phyloP scores from a whole-genome alignment of 139 green algal genomes.

The Coelastrella sp. region DNA sequence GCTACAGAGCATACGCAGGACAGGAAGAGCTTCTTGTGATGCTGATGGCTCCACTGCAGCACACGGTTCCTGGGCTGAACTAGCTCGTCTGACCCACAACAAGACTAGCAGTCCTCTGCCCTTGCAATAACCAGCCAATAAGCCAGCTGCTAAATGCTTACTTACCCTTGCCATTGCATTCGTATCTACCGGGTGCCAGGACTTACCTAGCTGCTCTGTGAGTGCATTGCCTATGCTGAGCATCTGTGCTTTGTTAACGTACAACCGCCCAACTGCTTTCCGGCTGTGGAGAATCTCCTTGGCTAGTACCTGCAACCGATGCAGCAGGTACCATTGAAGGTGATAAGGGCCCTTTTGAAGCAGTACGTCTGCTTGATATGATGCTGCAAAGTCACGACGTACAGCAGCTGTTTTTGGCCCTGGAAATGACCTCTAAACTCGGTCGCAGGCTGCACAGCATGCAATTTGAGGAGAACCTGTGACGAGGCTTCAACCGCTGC shows the following conservation, averaged over 20 bases:
- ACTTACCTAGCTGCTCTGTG: conserved; percentile 82
- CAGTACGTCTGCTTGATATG: not conserved
- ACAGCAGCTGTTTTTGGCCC: too few relatives aligned
- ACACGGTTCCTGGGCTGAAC: too few relatives aligned
- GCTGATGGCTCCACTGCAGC: not conserved
- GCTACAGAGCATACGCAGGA: conserved; percentile 52
- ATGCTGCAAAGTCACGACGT: not conserved
- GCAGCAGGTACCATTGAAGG: not conserved
- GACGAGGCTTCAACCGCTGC: not conserved
- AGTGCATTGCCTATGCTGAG: conserved; percentile 78
- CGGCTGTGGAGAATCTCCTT: conserved; percentile 82
- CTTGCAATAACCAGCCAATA: not conserved
- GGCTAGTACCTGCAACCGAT: conserved; percentile 70
- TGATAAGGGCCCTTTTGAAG: not conserved
- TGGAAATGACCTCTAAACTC: too few relatives aligned
- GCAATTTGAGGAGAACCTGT: not conserved
- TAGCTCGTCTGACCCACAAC: not conserved
- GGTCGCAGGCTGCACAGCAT: not conserved
- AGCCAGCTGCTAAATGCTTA: not conserved
- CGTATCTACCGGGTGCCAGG: not conserved
- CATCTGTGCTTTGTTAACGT: conserved; percentile 90
- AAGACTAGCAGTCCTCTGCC: not conserved
- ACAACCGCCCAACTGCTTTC: conserved; percentile 71
- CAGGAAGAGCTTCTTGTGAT: not conserved
- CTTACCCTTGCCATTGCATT: not conserved